Evolutionary conservation across 306 rosid species (phyloP).

Genomic region (Hylodesmum podocarpum): DNA sequence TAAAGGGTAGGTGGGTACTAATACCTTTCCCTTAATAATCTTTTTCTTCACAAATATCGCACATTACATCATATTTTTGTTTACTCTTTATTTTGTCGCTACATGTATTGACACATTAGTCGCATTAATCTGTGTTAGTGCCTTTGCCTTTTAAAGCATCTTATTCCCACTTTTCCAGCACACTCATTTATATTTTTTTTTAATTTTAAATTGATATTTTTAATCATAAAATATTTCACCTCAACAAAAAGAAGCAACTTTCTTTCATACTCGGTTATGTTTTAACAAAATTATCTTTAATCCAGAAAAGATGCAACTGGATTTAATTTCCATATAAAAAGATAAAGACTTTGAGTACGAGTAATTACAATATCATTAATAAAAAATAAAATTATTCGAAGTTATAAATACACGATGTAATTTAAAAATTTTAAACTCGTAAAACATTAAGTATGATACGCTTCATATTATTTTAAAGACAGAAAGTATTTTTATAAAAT

Average conservation of each 20-base stretch:
- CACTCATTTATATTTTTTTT: neutral
- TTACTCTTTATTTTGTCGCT: neutral
- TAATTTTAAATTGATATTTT: neutral
- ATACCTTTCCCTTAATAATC: neutral
- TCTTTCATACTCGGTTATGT: neutral
- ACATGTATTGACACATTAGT: neutral
- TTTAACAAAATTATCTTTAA: no score
- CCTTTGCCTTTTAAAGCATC: neutral
- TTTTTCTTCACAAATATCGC: constrained; percentile 17
- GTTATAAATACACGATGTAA: no score
- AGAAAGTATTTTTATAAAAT: no score
- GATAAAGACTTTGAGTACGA: no score
- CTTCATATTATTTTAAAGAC: no score
- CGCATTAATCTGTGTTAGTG: neutral
- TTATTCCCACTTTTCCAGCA: neutral
- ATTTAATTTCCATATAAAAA: no score
- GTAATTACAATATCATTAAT: no score
- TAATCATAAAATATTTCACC: neutral
- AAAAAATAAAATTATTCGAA: no score
- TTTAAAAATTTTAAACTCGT: no score
- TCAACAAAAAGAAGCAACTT: neutral
- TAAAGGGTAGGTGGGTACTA: no score
- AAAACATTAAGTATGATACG: no score
- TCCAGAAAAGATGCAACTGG: no score
- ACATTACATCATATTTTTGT: constrained; percentile 7